Conservation (phyloP, 2,329 filamentous ascomycete species). For the Talaromyces islandicus region DNA sequence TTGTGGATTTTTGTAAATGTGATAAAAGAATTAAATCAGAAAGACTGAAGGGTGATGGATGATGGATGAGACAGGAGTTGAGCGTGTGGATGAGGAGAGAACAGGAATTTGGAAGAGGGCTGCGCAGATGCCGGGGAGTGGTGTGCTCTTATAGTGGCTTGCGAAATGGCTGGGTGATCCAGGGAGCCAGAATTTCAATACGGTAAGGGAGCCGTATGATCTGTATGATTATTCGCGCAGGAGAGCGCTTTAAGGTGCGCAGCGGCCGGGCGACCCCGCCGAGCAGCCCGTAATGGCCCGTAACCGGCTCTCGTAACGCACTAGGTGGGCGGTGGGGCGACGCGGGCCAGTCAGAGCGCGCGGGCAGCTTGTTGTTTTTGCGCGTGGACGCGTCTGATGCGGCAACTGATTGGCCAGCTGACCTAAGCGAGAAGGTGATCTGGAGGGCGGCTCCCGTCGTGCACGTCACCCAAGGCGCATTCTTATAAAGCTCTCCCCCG, state of each 20-base stretch:
- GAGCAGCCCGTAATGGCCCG: conserved; percentile 16
- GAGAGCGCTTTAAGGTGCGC: conserved; percentile 7
- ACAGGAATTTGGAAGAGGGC: conserved; percentile 14
- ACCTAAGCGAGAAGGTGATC: conserved; percentile 43
- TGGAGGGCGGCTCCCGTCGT: conserved; percentile 32
- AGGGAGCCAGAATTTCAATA: conserved; percentile 43
- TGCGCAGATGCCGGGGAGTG: conserved; percentile 28
- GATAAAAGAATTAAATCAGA: conserved; percentile 24
- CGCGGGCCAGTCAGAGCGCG: conserved; percentile 12
- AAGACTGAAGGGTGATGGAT: conserved; percentile 24
- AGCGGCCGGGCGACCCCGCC: neutral
- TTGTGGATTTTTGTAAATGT: conserved; percentile 49
- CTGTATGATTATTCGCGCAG: conserved; percentile 35
- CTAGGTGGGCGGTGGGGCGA: conserved; percentile 23
- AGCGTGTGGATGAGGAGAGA: conserved; percentile 18
- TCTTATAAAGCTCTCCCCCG: conserved; percentile 38
- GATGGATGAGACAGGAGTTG: conserved; percentile 21
- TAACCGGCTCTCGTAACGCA: conserved; percentile 16
- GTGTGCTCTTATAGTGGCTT: conserved; percentile 41
- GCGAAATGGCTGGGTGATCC: conserved; percentile 39
- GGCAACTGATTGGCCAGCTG: conserved; percentile 34
- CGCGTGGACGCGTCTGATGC: conserved; percentile 24
- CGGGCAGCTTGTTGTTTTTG: neutral
- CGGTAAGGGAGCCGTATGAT: conserved; percentile 37
- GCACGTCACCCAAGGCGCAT: conserved; percentile 39